Conservation (phyloP, 208 protist species). For the Wallacemonas sp. region DNA sequence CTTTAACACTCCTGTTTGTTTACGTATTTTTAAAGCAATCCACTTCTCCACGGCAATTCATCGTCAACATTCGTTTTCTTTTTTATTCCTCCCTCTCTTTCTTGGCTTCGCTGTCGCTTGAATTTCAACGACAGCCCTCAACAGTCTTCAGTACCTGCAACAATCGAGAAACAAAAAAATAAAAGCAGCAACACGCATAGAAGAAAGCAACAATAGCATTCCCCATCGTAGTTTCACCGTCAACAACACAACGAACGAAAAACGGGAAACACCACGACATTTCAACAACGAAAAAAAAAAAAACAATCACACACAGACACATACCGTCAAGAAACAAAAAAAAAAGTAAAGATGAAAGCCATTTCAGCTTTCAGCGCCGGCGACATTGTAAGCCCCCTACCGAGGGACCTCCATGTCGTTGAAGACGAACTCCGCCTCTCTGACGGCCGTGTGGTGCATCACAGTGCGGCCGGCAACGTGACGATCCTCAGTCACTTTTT, state of each 20-base stretch:
- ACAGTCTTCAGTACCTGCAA: neutral
- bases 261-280: neutral
- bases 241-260: too few species aligned
- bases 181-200: too few species aligned
- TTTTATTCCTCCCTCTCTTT: constrained; percentile 14
- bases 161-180: too few species aligned
- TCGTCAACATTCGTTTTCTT: constrained; percentile 15
- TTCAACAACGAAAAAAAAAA: constrained; percentile 21
- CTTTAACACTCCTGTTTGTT: neutral
- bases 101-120: constrained; percentile 7
- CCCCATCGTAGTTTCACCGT: too few species aligned
- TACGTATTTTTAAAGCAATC: neutral
- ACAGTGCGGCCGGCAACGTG: constrained; percentile 65
- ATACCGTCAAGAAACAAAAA: constrained; percentile 27
- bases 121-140: neutral
- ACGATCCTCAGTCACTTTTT: constrained; percentile 82
- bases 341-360: constrained; percentile 45
- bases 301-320: constrained; percentile 5
- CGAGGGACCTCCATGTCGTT: constrained; percentile 37
- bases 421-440: constrained; percentile 49
- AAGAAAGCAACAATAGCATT: too few species aligned
- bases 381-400: constrained; percentile 70
- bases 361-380: constrained; percentile 38
- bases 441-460: constrained; percentile 43
- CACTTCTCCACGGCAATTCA: neutral